Evolutionary conservation across 805 yeast species (phyloP).

Genomic region (Saccharomycopsis babjevae): DNA sequence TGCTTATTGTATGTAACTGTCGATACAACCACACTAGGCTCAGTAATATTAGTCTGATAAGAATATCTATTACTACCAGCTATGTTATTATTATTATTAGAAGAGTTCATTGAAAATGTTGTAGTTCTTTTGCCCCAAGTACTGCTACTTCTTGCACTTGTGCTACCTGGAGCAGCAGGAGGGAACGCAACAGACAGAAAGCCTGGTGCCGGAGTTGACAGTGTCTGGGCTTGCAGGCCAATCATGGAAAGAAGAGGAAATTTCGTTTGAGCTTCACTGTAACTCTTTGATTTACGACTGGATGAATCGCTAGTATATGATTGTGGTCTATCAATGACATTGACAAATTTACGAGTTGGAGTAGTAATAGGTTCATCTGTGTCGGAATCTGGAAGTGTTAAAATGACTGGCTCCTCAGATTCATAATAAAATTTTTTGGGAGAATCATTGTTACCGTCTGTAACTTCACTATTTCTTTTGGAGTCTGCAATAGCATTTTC

Average conservation of each 20-base stretch:
- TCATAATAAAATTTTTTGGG: not conserved
- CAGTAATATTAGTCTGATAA: slow-evolving; percentile 9
- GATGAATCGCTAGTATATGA: not conserved
- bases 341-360: not conserved
- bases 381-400: not conserved
- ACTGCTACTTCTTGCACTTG: not conserved
- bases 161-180: not conserved
- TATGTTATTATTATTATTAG: slow-evolving; percentile 6
- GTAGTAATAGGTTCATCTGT: not conserved
- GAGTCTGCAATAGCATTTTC: not conserved
- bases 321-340: not conserved
- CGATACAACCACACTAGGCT: slow-evolving; percentile 12
- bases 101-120: slow-evolving; percentile 7
- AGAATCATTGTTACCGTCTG: not conserved
- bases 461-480: not conserved
- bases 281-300: not conserved
- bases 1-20: slow-evolving; percentile 4
- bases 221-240: not conserved
- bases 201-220: not conserved
- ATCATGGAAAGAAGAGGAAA: slow-evolving; percentile 11
- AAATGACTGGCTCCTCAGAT: not conserved
- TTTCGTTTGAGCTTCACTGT: slow-evolving; percentile 11
- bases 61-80: slow-evolving; percentile 7
- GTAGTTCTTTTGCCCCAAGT: slow-evolving; percentile 14
- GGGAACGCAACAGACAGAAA: not conserved